Evolutionary conservation across 1,284 basidiomycete species (phyloP), one percentile per base, ranked within the genome.

Genomic region (Heliocybe sulcata): DNA sequence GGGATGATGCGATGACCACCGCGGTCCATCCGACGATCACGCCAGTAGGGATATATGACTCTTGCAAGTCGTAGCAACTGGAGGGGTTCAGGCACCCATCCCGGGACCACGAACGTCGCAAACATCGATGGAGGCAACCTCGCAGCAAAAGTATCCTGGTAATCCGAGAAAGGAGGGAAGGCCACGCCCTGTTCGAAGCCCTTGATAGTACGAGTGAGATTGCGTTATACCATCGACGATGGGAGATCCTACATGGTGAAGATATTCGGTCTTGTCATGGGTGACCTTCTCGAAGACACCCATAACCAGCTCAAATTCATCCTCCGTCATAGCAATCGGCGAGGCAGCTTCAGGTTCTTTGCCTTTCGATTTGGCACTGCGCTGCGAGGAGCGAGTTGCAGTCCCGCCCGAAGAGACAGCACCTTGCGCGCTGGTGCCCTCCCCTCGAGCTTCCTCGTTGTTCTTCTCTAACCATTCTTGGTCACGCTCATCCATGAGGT

Each of bases 401-500:
- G 81, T 75, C 35, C 70, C 71, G 0, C 71, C 68, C 2, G 74
- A 63, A 19, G 83, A 80, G 53, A 85, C 63, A 3, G 83, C 81
- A n/a, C 86, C 85, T 62, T 90, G 84, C 0, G 81, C 79, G 57
- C 87, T 87, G 1, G 88, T 87, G 14, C 92, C 89, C 66, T 94
- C 92, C 19, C 92, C 90, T 51, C 90, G 83, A 1, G 90, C 90
- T 60, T 90, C 85, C 62, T 90, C 87, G 63, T 98, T 98, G 67
- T 93, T 93, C 69, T 85, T 88, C 59, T 90, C 86, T 35, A 99
- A 81, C 95, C 96, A 99, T 56, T 90, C 88, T 62, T 90, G 84
- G 72, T 99, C 97, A 35, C 92, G 89, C 69, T 99, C 97, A 65
- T 99, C 97, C 87, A 98, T 90, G 63, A 86, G 91, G 69, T 99